phyloP scores from a whole-genome alignment of 140 eudicot species.

The Stevia rebaudiana region DNA sequence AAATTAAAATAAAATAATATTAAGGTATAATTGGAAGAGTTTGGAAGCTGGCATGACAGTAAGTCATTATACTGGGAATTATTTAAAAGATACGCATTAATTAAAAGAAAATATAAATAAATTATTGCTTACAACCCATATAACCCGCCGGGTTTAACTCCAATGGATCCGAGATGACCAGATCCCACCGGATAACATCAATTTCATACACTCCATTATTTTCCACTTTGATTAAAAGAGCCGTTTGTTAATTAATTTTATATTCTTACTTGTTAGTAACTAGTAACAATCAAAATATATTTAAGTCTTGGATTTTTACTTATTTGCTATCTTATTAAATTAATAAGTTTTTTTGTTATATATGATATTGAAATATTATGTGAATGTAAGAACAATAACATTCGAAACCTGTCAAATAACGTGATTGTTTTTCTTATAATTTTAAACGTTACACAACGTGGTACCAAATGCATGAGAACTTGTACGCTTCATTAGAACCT shows the following conservation, averaged over 20 bases:
- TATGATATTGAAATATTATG: too few species aligned
- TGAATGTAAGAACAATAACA: too few species aligned
- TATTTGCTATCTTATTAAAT: neutral
- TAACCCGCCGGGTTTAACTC: constrained; percentile 40
- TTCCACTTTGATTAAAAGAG: neutral
- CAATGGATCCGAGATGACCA: constrained; percentile 30
- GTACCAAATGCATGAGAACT: constrained; percentile 16
- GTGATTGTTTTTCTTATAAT: too few species aligned
- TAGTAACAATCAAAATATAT: neutral
- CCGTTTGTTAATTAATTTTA: constrained; percentile 16
- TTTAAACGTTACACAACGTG: neutral
- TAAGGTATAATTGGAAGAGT: constrained; percentile 38
- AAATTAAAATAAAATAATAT: constrained; percentile 2
- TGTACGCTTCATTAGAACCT: constrained; percentile 9
- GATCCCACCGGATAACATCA: constrained; percentile 45
- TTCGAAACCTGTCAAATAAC: too few species aligned
- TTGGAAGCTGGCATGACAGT: constrained; percentile 54
- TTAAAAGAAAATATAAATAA: neutral
- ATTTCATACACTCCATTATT: constrained; percentile 26
- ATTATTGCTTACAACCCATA: constrained; percentile 24
- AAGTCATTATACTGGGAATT: constrained; percentile 16
- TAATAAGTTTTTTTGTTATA: too few species aligned
- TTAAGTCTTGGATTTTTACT: neutral
- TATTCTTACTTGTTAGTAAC: too few species aligned
- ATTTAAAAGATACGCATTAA: constrained; percentile 10